Evolutionary conservation across 495 filamentous ascomycete genomes (phyloP).

Genomic region (Aspergillus coremiiformis): DNA sequence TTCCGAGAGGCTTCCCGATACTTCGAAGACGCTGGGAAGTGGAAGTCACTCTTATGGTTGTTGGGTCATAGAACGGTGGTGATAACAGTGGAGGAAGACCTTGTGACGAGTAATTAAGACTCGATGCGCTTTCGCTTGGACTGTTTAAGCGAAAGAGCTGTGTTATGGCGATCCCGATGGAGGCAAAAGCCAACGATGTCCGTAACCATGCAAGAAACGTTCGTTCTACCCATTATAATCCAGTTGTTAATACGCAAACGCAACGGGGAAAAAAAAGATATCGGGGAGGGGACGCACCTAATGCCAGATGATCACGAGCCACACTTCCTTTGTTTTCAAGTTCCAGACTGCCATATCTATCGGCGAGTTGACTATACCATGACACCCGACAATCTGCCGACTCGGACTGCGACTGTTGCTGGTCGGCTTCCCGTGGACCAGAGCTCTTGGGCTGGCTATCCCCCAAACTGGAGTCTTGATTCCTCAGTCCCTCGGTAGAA

Average conservation of each 20-base stretch:
- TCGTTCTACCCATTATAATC: slow-evolving; percentile 54
- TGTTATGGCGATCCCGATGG: slow-evolving; percentile 92
- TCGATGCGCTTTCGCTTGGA: slow-evolving; percentile 19
- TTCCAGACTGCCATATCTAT: slow-evolving; percentile 75
- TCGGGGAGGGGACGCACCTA: slow-evolving; percentile 59
- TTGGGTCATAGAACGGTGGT: slow-evolving; percentile 15
- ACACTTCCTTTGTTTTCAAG: slow-evolving; percentile 96
- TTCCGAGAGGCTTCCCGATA: slow-evolving; percentile 87
- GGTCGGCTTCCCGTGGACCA: slow-evolving; percentile 6
- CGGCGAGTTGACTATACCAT: slow-evolving; percentile 48
- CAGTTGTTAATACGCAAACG: slow-evolving; percentile 6
- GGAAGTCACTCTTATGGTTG: slow-evolving; percentile 7
- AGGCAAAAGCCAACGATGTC: slow-evolving; percentile 91
- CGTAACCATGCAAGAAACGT: slow-evolving; percentile 97
- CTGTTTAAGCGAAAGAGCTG: slow-evolving; percentile 93
- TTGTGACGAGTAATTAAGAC: slow-evolving; percentile 5
- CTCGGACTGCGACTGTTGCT: slow-evolving; percentile 3
- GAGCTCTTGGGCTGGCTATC: slow-evolving; percentile 7
- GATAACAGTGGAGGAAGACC: slow-evolving; percentile 17
- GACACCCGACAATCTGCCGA: slow-evolving; percentile 22
- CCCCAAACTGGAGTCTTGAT: slow-evolving; percentile 7
- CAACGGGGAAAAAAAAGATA: slow-evolving; percentile 4
- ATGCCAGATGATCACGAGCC: slow-evolving; percentile 85
- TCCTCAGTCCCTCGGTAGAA: slow-evolving; percentile 25
- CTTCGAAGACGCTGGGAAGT: slow-evolving; percentile 51